Percentiles rank a stretch among this genome's conserved stretches.
Conservation (phyloP, 495 filamentous ascomycete genomes). For the Jackrogersella minutella region DNA sequence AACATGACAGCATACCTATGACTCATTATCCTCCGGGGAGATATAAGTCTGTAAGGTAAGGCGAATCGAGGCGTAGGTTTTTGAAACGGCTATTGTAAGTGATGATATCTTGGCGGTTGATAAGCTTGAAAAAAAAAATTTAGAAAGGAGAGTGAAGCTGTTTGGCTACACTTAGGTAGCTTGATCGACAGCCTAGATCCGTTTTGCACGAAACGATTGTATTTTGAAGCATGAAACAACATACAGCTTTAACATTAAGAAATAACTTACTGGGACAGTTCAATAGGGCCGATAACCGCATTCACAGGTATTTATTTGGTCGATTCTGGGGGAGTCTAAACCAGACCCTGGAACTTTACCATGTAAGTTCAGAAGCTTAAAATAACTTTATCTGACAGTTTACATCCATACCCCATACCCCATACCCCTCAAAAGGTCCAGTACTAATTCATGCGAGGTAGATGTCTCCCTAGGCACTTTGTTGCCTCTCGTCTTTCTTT, state of each 20-base stretch:
- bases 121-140: slow-evolving; percentile 4
- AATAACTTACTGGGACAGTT: neutral
- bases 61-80: neutral
- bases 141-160: slow-evolving; percentile 6
- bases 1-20: neutral
- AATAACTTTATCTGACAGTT: neutral
- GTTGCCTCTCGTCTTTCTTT: no score
- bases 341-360: no score
- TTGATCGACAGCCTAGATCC: slow-evolving; percentile 32
- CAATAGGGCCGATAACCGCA: neutral
- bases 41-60: neutral
- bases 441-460: no score
- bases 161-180: slow-evolving; percentile 20
- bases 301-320: no score
- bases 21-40: neutral
- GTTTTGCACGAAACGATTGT: slow-evolving; percentile 18
- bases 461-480: no score
- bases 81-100: slow-evolving; percentile 15
- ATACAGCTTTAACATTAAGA: neutral
- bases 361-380: no score
- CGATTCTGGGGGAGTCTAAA: no score
- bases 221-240: neutral
- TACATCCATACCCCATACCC: neutral
- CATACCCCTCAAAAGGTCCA: no score
- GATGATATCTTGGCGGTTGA: slow-evolving; percentile 16